Conservation (phyloP, 2,329 filamentous ascomycete species). For the Cadophora luteo-olivacea region DNA sequence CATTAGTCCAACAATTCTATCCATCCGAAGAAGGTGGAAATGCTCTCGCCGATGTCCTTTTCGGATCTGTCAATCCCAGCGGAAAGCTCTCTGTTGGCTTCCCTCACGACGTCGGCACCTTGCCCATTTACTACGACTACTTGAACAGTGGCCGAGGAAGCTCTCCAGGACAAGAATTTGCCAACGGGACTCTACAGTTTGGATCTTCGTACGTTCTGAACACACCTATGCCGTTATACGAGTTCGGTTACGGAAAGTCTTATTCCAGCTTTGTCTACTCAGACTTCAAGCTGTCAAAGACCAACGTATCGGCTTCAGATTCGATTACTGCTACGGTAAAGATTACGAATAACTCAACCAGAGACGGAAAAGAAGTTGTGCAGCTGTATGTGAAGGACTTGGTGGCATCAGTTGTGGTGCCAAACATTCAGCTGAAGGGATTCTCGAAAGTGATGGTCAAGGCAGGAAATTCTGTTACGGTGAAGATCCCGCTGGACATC, state of each 20-base stretch:
- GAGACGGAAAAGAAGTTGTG: slow-evolving; percentile 59
- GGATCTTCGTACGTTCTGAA: slow-evolving; percentile 91
- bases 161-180: slow-evolving; percentile 73
- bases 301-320: slow-evolving; percentile 53
- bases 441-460: slow-evolving; percentile 72
- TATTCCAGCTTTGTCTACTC: slow-evolving; percentile 68
- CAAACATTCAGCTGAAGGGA: slow-evolving; percentile 68
- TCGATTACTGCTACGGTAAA: slow-evolving; percentile 58
- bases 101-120: slow-evolving; percentile 69
- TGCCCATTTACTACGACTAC: slow-evolving; percentile 76
- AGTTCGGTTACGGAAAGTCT: slow-evolving; percentile 83
- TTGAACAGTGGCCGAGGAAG: slow-evolving; percentile 80
- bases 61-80: slow-evolving; percentile 73
- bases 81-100: slow-evolving; percentile 77
- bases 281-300: slow-evolving; percentile 51
- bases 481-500: slow-evolving; percentile 66
- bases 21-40: slow-evolving; percentile 82
- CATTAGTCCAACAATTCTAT: slow-evolving; percentile 77
- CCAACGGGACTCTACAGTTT: slow-evolving; percentile 75
- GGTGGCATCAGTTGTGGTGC: slow-evolving; percentile 66
- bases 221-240: slow-evolving; percentile 76
- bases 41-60: slow-evolving; percentile 79
- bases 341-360: slow-evolving; percentile 65
- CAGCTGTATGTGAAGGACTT: slow-evolving; percentile 62
- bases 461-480: slow-evolving; percentile 57